A percentile compares a stretch with the other conserved stretches of the same genome.
Conservation (phyloP, 371 early-diverging fungal species). For the Dichotomocladium elegans region DNA sequence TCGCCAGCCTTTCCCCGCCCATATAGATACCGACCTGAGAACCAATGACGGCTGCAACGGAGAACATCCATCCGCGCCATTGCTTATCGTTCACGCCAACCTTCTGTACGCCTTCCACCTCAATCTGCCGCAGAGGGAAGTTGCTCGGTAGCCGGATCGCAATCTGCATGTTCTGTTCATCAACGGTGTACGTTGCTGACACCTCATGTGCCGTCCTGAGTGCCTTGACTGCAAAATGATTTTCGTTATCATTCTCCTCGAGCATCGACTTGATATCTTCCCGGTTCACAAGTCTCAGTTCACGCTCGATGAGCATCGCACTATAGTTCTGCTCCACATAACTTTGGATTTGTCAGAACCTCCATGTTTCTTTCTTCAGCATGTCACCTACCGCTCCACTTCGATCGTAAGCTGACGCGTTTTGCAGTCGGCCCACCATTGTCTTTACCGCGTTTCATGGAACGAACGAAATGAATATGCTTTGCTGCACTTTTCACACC, state of each 20-base stretch:
- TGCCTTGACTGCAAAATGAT: conserved; percentile 69
- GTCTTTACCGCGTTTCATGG: conserved; percentile 21
- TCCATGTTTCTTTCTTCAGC: background rate
- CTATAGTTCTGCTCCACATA: conserved; percentile 74
- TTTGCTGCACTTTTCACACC: no score
- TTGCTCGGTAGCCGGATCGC: conserved; percentile 72
- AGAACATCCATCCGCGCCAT: conserved; percentile 91
- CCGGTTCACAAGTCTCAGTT: conserved; percentile 52
- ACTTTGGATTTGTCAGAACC: conserved; percentile 26
- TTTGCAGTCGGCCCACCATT: conserved; percentile 84
- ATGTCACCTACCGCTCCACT: conserved; percentile 57
- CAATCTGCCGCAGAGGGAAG: conserved; percentile 82
- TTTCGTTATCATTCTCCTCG: conserved; percentile 41
- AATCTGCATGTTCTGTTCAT: conserved; percentile 86
- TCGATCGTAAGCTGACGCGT: conserved; percentile 70
- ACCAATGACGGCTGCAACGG: conserved; percentile 72
- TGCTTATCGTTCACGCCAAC: conserved; percentile 82
- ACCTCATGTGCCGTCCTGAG: conserved; percentile 69
- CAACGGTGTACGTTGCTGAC: conserved; percentile 74
- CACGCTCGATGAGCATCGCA: conserved; percentile 60
- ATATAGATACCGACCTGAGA: conserved; percentile 42
- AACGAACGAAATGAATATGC: background rate
- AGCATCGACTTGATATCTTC: conserved; percentile 44
- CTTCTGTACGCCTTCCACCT: conserved; percentile 74
- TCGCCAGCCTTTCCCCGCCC: no score